A percentile compares a stretch with the other conserved stretches of the same genome.
Conservation (phyloP, 345 rosid genomes). For the Firmiana major region DNA sequence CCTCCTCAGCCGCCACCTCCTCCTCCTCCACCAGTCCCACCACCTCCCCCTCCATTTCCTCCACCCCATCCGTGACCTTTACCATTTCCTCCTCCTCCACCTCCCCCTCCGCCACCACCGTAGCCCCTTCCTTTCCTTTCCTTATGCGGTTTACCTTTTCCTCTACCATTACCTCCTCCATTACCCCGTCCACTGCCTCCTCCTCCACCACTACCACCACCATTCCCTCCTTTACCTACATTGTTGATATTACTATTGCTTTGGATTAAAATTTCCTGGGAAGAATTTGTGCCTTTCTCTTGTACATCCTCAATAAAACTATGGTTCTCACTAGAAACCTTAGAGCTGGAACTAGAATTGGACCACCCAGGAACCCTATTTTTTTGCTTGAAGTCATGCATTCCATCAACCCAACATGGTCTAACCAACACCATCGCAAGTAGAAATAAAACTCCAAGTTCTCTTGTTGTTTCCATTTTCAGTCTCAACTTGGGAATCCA, state of each 20-base stretch:
- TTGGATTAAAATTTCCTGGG: slow-evolving; percentile 1
- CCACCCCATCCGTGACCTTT: background rate
- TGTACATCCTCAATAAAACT: slow-evolving; percentile 12
- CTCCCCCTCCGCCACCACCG: background rate
- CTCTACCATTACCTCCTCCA: background rate
- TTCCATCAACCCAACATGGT: slow-evolving; percentile 33
- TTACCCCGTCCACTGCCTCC: background rate
- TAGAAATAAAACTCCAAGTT: slow-evolving; percentile 18
- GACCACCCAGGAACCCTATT: slow-evolving; percentile 10
- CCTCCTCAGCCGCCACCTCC: background rate
- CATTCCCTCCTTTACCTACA: slow-evolving; percentile 22
- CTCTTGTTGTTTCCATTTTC: slow-evolving; percentile 22
- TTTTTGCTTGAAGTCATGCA: slow-evolving; percentile 26
- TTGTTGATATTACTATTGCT: slow-evolving; percentile 15
- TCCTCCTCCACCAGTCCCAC: background rate
- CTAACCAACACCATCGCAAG: slow-evolving; percentile 18
- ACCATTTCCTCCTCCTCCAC: background rate
- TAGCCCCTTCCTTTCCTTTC: background rate
- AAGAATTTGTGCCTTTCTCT: slow-evolving; percentile 19
- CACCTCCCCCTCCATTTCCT: background rate
- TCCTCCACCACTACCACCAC: background rate
- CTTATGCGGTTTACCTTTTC: background rate
- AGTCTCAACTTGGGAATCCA: slow-evolving; percentile 4
- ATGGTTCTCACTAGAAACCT: background rate
- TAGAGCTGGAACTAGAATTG: slow-evolving; percentile 12